A percentile compares a stretch with the other conserved stretches of the same genome.
Conservation (phyloP, 176 grass and related monocot genomes). For the Zea mays region DNA sequence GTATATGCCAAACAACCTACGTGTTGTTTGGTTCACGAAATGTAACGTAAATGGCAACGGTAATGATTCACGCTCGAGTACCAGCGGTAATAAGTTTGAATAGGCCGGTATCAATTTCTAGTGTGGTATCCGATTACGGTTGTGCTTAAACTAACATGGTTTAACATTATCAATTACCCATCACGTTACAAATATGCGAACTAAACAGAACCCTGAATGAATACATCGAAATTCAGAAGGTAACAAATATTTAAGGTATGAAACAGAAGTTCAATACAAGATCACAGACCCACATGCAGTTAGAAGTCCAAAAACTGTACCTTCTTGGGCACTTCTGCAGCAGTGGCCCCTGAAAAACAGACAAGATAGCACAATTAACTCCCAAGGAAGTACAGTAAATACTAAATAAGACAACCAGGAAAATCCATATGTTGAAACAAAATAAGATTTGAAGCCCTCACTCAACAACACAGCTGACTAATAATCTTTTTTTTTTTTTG, state of each 20-base stretch:
- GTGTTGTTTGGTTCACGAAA: too few species aligned
- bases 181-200: too few species aligned
- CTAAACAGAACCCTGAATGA: not conserved
- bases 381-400: constrained; percentile 1
- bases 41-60: too few species aligned
- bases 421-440: not conserved
- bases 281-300: not conserved
- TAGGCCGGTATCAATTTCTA: too few species aligned
- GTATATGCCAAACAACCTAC: too few species aligned
- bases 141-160: too few species aligned
- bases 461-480: not conserved
- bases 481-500: not conserved
- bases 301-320: constrained; percentile 31
- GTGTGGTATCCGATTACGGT: too few species aligned
- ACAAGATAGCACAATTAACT: constrained; percentile 30
- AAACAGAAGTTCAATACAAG: constrained; percentile 14
- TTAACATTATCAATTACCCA: too few species aligned
- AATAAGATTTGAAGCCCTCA: not conserved
- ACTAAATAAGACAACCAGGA: not conserved
- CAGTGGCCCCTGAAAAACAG: constrained; percentile 35
- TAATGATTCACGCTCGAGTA: too few species aligned
- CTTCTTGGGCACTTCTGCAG: constrained; percentile 34
- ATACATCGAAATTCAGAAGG: constrained; percentile 13
- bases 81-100: too few species aligned
- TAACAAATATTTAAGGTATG: not conserved